Percentiles rank a stretch among this genome's conserved stretches.
Evolutionary conservation across 2,329 filamentous ascomycete genomes (phyloP).

Genomic region (Raffaelea albimanens): DNA sequence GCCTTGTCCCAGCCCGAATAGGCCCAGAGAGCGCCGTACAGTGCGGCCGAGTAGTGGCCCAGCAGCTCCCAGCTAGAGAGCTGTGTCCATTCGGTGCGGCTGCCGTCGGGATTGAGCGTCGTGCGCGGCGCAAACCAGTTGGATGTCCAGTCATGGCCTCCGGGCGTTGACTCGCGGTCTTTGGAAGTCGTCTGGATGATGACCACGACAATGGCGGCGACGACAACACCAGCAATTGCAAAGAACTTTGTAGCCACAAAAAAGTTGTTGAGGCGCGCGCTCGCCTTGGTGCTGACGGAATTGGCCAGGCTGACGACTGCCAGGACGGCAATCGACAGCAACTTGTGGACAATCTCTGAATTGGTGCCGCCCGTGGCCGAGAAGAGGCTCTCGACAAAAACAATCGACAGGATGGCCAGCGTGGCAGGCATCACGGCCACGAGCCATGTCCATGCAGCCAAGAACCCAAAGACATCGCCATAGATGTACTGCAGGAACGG

Average conservation of each 20-base stretch:
- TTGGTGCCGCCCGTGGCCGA: conserved; percentile 26
- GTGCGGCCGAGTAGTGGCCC: conserved; percentile 49
- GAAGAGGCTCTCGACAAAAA: conserved; percentile 53
- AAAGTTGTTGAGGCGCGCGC: conserved; percentile 44
- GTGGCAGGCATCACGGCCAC: conserved; percentile 56
- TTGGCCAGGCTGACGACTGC: conserved; percentile 39
- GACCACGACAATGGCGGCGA: conserved; percentile 38
- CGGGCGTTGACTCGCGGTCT: conserved; percentile 22
- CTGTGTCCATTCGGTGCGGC: conserved; percentile 35
- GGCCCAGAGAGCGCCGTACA: conserved; percentile 55
- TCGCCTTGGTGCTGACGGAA: conserved; percentile 45
- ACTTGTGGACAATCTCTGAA: conserved; percentile 32
- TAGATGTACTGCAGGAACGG: conserved; percentile 53
- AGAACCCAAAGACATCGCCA: conserved; percentile 51
- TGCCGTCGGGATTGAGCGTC: conserved; percentile 39
- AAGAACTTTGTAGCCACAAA: conserved; percentile 46
- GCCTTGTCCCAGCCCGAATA: conserved; percentile 61
- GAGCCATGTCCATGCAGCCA: conserved; percentile 58
- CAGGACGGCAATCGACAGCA: conserved; percentile 39
- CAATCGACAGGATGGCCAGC: conserved; percentile 53
- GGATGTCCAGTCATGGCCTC: conserved; percentile 40
- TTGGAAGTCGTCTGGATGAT: conserved; percentile 27
- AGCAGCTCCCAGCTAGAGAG: conserved; percentile 48
- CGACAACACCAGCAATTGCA: conserved; percentile 36
- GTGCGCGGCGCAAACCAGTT: conserved; percentile 48